phyloP scores from a whole-genome alignment of 345 rosid genomes.

The Eucalyptus victrix region DNA sequence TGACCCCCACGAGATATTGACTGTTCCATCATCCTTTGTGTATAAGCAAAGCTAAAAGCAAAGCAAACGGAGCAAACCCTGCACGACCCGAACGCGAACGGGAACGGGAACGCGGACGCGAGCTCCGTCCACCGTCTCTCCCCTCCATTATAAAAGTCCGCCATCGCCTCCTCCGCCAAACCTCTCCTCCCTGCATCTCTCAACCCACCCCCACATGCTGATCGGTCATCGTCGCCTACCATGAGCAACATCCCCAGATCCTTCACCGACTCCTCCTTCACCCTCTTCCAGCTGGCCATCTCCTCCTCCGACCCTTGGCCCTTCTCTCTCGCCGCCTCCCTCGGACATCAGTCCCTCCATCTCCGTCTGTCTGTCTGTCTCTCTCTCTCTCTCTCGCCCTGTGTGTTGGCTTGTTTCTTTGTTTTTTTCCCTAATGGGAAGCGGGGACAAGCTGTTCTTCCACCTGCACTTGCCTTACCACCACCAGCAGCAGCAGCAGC shows the following conservation, averaged over 20 bases:
- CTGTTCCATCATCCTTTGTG: background rate
- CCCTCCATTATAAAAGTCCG: background rate
- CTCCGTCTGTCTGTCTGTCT: background rate
- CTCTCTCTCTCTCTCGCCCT: background rate
- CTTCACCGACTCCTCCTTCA: constrained; percentile 58
- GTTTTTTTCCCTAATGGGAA: background rate
- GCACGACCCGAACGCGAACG: background rate
- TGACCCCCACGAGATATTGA: background rate
- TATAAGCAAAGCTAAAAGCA: background rate
- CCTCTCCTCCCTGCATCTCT: background rate
- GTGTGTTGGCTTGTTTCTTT: background rate
- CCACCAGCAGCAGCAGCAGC: constrained; percentile 1
- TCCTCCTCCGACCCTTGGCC: constrained; percentile 93
- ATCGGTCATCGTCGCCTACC: constrained; percentile 14
- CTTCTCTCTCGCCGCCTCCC: constrained; percentile 27
- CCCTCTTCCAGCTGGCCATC: constrained; percentile 61
- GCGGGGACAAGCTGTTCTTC: constrained; percentile 13
- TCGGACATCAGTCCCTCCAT: background rate
- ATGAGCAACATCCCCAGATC: constrained; percentile 89
- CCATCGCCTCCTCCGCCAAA: background rate
- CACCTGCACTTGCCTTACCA: constrained; percentile 21
- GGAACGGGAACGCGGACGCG: background rate
- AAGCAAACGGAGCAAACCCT: background rate
- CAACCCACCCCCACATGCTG: background rate
- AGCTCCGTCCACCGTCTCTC: background rate